A percentile compares a stretch with the other conserved stretches of the same genome.
Conservation (phyloP, 495 filamentous ascomycete genomes). For the Hypoxylon lenormandii region DNA sequence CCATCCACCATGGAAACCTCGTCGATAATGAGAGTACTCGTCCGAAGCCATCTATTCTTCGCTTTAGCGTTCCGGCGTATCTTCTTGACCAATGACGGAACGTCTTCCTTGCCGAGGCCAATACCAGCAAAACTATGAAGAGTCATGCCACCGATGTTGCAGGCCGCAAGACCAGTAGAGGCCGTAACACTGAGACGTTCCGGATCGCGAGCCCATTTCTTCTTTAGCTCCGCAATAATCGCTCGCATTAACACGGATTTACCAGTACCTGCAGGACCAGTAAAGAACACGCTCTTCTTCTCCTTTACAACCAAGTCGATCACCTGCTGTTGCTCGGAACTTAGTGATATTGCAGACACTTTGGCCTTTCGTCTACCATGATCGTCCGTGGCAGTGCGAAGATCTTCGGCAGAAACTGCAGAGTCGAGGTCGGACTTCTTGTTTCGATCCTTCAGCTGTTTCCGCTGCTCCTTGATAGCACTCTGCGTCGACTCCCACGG, state of each 20-base stretch:
- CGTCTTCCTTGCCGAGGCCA: constrained; percentile 90
- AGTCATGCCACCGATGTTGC: constrained; percentile 95
- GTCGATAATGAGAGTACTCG: constrained; percentile 87
- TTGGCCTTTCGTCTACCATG: constrained; percentile 54
- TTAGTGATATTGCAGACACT: constrained; percentile 75
- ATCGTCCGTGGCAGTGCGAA: constrained; percentile 55
- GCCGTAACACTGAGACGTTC: constrained; percentile 92
- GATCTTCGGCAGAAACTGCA: constrained; percentile 49
- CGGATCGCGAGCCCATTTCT: constrained; percentile 76
- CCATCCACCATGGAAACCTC: constrained; percentile 99
- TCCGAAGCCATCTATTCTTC: constrained; percentile 85
- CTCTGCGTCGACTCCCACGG: constrained; percentile 87
- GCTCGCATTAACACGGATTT: constrained; percentile 95
- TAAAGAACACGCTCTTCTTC: constrained; percentile 93
- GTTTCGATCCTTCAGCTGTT: constrained; percentile 74
- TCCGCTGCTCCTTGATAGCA: constrained; percentile 84
- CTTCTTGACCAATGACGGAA: constrained; percentile 86
- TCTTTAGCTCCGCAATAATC: constrained; percentile 82
- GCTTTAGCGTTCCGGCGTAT: constrained; percentile 89
- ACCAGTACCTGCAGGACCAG: constrained; percentile 94
- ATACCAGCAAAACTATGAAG: constrained; percentile 97
- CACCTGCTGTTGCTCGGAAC: constrained; percentile 86
- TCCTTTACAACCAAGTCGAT: constrained; percentile 79
- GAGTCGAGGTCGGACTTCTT: constrained; percentile 52
- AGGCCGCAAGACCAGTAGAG: constrained; percentile 94